These are phyloP conservation scores for Chaetomium sp. DNA, from an alignment of 2,329 filamentous ascomycete genomes.

Conservation along the genomic window DNA sequence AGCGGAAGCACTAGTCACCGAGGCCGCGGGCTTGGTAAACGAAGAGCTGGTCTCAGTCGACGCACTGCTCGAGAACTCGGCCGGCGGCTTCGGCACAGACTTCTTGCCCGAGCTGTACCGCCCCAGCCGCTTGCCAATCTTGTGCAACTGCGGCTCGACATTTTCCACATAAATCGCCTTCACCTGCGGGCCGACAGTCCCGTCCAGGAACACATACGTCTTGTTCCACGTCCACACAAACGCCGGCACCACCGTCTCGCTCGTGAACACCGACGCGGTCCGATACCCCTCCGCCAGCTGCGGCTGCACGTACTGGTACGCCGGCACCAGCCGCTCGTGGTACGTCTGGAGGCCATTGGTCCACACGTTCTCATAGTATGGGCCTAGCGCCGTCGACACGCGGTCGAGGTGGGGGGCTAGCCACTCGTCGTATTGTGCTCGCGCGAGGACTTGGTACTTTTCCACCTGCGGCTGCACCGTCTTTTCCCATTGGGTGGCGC, in stretches of 20 bases:
- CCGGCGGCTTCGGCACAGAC: slow-evolving; percentile 25
- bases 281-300: slow-evolving; percentile 65
- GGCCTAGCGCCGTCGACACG: slow-evolving; percentile 50
- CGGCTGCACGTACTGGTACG: slow-evolving; percentile 67
- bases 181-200: slow-evolving; percentile 73
- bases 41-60: slow-evolving; percentile 4
- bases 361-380: slow-evolving; percentile 65
- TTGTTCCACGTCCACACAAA: slow-evolving; percentile 64
- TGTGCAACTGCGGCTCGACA: slow-evolving; percentile 88
- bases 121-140: slow-evolving; percentile 84
- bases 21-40: slow-evolving; percentile 31
- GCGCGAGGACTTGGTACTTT: slow-evolving; percentile 54
- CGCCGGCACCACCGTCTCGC: slow-evolving; percentile 65
- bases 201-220: slow-evolving; percentile 63
- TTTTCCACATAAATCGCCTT: slow-evolving; percentile 80
- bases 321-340: slow-evolving; percentile 65
- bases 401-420: slow-evolving; percentile 69
- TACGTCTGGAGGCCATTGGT: slow-evolving; percentile 62
- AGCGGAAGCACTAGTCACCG: slow-evolving; percentile 26
- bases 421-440: slow-evolving; percentile 60
- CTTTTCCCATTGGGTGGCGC: slow-evolving; percentile 68
- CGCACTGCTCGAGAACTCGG: slow-evolving; percentile 18
- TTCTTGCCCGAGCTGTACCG: slow-evolving; percentile 59
- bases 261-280: slow-evolving; percentile 58
- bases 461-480: slow-evolving; percentile 68